phyloP scores from a whole-genome alignment of 2,329 filamentous ascomycete species.

The Whalleya microplaca region DNA sequence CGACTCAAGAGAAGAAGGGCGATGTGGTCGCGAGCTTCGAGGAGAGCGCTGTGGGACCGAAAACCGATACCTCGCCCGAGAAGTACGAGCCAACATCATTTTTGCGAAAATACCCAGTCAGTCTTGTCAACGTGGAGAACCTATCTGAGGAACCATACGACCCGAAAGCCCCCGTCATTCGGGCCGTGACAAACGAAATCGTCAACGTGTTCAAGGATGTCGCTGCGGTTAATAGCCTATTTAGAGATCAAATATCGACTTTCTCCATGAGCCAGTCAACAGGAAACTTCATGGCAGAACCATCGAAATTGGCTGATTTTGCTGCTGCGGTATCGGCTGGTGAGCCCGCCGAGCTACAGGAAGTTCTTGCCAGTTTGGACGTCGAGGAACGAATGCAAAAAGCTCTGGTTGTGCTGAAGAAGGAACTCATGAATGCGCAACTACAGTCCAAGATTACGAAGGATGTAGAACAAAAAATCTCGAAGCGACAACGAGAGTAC shows the following conservation, averaged over 20 bases:
- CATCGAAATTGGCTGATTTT: conserved; percentile 94
- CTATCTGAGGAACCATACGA: conserved; percentile 87
- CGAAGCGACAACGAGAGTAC: conserved; percentile 95
- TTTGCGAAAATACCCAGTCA: conserved; percentile 88
- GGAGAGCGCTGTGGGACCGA: conserved; percentile 71
- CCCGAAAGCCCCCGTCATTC: conserved; percentile 84
- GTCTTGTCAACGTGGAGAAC: conserved; percentile 94
- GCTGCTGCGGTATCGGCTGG: conserved; percentile 96
- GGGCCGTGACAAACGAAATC: conserved; percentile 94
- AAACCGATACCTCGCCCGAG: conserved; percentile 51
- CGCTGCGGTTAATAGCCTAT: conserved; percentile 88
- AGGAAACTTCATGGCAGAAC: conserved; percentile 93
- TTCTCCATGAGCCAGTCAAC: conserved; percentile 95
- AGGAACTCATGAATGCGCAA: conserved; percentile 97
- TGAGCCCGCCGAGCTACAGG: conserved; percentile 88
- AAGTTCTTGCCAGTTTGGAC: conserved; percentile 85
- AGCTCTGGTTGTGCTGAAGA: conserved; percentile 89
- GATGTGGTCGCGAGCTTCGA: conserved; percentile 98
- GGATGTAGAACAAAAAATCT: conserved; percentile 96
- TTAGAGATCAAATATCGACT: conserved; percentile 95
- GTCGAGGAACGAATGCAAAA: conserved; percentile 93
- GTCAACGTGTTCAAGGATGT: conserved; percentile 99
- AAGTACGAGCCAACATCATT: conserved; percentile 89
- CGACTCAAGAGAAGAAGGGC: conserved; percentile 72
- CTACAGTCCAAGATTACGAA: conserved; percentile 97